phyloP scores from a whole-genome alignment of 2,329 filamentous ascomycete genomes.

The Plectosphaerella sp. region DNA sequence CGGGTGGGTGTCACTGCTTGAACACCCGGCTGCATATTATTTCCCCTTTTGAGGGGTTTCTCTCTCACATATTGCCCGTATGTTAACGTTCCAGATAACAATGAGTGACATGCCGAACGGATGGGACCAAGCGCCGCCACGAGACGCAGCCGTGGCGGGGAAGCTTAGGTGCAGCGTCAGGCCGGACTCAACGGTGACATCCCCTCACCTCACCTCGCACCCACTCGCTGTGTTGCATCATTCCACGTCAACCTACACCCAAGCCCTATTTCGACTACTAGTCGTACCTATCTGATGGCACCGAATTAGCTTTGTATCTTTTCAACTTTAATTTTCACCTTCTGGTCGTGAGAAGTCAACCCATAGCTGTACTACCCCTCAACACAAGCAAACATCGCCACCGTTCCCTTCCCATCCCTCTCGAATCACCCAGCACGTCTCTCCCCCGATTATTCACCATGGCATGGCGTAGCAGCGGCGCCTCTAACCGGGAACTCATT shows the following conservation, averaged over 20 bases:
- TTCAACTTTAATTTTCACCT: no score
- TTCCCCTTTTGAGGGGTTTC: no score
- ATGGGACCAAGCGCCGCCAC: not conserved
- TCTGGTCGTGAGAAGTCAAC: not conserved
- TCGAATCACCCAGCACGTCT: not conserved
- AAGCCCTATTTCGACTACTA: not conserved
- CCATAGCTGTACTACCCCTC: not conserved
- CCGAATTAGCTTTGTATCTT: no score
- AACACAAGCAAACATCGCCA: slow-evolving; percentile 1
- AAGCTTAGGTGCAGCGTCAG: not conserved
- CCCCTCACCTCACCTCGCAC: not conserved
- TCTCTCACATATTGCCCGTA: no score
- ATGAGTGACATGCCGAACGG: not conserved
- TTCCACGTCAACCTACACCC: not conserved
- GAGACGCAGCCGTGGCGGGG: not conserved
- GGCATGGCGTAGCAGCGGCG: slow-evolving; percentile 86
- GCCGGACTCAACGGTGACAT: not conserved
- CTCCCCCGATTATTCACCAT: slow-evolving; percentile 42
- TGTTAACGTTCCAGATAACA: no score
- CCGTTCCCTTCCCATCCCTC: slow-evolving; percentile 9
- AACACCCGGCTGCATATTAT: no score
- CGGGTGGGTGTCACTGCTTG: no score
- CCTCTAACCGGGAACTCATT: slow-evolving; percentile 69
- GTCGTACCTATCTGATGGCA: not conserved
- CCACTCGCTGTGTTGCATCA: not conserved